phyloP scores from a whole-genome alignment of 2,329 filamentous ascomycete species.

The Alternaria sp. region DNA sequence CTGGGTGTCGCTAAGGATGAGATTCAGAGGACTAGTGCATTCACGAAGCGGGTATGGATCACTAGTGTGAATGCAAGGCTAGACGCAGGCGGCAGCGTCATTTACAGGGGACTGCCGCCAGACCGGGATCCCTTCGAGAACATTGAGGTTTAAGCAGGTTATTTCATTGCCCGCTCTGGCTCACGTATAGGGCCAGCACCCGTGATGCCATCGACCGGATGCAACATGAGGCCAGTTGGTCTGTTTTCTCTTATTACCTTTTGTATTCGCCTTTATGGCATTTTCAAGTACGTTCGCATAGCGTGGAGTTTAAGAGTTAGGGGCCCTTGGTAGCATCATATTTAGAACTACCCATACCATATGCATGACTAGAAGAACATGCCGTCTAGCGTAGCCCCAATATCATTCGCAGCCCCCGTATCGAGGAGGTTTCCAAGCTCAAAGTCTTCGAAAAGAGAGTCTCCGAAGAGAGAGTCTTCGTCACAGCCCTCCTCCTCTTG shows the following conservation, averaged over 20 bases:
- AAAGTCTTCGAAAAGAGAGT: background rate
- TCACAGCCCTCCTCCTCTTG: background rate
- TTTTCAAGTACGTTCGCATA: constrained; percentile 2
- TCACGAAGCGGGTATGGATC: constrained; percentile 84
- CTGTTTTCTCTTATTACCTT: constrained; percentile 1
- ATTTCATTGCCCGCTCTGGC: background rate
- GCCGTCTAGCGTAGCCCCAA: background rate
- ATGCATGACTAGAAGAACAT: background rate
- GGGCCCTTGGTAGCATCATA: background rate
- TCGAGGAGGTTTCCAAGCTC: background rate
- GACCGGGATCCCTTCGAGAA: constrained; percentile 66
- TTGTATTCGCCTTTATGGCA: background rate
- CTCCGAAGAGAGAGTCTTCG: background rate
- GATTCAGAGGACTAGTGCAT: constrained; percentile 76
- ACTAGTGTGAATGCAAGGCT: constrained; percentile 91
- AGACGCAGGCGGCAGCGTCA: constrained; percentile 81
- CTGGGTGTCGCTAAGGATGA: constrained; percentile 93
- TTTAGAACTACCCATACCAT: background rate
- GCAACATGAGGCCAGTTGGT: background rate
- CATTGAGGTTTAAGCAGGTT: constrained; percentile 45
- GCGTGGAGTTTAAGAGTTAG: constrained; percentile 3
- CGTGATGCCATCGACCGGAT: background rate
- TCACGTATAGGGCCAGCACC: background rate
- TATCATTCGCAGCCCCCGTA: background rate
- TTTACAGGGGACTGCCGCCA: constrained; percentile 85